These are phyloP conservation scores for Aspergillus tanneri DNA, from an alignment of 2,329 filamentous ascomycete genomes.

Conservation along the genomic window DNA sequence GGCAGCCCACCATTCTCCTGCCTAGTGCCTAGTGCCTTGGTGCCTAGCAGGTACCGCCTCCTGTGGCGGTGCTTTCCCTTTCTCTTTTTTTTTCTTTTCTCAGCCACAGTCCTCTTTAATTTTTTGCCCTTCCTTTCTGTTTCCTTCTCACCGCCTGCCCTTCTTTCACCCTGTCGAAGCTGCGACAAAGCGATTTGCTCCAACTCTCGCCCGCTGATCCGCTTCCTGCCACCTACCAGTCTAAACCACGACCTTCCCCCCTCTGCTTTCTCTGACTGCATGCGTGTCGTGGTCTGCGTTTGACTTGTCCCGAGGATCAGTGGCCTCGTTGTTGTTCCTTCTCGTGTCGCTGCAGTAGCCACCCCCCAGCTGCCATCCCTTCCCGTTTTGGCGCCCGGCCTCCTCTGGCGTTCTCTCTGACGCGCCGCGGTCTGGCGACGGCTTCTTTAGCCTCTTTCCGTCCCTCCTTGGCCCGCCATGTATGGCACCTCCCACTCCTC, in stretches of 20 bases:
- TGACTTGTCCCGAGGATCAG: constrained; percentile 20
- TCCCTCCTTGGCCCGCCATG: constrained; percentile 41
- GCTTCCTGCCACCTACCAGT: constrained; percentile 31
- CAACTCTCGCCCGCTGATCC: constrained; percentile 31
- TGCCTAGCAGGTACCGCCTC: constrained; percentile 10
- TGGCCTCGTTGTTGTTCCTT: constrained; percentile 19
- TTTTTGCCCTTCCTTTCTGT: not conserved
- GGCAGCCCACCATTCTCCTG: constrained; percentile 3
- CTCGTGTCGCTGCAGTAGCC: constrained; percentile 20
- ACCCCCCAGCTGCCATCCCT: constrained; percentile 15
- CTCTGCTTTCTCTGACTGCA: constrained; percentile 24
- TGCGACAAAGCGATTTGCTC: constrained; percentile 27
- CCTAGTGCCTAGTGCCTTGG: not conserved
- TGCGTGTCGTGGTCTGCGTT: constrained; percentile 28
- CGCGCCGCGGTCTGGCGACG: constrained; percentile 34
- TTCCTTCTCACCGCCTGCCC: constrained; percentile 25
- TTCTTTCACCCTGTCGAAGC: constrained; percentile 26
- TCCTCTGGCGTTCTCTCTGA: constrained; percentile 29
- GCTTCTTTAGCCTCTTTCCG: constrained; percentile 25
- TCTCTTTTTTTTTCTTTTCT: not conserved
- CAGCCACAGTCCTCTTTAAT: not conserved
- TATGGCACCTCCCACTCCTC: constrained; percentile 48
- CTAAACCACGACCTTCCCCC: constrained; percentile 11
- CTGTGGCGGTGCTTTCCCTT: constrained; percentile 19
- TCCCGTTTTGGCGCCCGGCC: constrained; percentile 19